These are phyloP conservation scores for Artemisia princeps DNA, from an alignment of 140 eudicot genomes.

Conservation along the genomic window DNA sequence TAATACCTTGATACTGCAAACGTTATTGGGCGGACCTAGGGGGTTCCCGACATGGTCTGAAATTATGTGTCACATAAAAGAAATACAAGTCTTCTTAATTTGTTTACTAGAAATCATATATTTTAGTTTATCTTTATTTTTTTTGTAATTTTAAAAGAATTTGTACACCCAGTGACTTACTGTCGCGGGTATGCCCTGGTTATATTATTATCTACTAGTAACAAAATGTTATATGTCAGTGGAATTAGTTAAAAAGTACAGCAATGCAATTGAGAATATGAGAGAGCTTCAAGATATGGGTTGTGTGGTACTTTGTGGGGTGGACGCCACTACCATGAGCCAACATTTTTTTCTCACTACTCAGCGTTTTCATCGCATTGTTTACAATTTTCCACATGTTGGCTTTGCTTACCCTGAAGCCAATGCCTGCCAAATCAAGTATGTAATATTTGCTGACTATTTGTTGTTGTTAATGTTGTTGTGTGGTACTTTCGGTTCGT, in stretches of 20 bases:
- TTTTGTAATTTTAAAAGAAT: too few relatives aligned
- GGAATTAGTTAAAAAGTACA: conserved; percentile 30
- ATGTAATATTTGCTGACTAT: neutral
- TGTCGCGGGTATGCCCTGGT: too few relatives aligned
- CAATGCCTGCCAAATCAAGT: conserved; percentile 47
- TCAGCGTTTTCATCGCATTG: conserved; percentile 43
- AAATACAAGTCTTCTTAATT: too few relatives aligned
- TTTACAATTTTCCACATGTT: conserved; percentile 49
- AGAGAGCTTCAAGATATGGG: conserved; percentile 36
- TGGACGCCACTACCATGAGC: conserved; percentile 42
- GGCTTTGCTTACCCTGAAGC: conserved; percentile 39
- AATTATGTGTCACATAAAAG: too few relatives aligned
- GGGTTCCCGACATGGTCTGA: too few relatives aligned
- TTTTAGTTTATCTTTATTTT: too few relatives aligned
- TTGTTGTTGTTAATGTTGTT: too few relatives aligned
- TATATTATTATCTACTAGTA: neutral
- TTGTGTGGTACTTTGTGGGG: conserved; percentile 34
- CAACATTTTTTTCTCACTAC: conserved; percentile 39
- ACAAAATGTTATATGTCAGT: neutral
- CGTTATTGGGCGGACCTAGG: too few relatives aligned
- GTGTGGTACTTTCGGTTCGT: neutral
- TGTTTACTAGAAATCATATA: too few relatives aligned
- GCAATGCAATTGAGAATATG: conserved; percentile 27
- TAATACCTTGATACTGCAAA: neutral
- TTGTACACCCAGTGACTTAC: neutral